These are phyloP conservation scores for Linnemannia elongata DNA, from an alignment of 192 early-diverging fungal genomes.

Conservation along the genomic window DNA sequence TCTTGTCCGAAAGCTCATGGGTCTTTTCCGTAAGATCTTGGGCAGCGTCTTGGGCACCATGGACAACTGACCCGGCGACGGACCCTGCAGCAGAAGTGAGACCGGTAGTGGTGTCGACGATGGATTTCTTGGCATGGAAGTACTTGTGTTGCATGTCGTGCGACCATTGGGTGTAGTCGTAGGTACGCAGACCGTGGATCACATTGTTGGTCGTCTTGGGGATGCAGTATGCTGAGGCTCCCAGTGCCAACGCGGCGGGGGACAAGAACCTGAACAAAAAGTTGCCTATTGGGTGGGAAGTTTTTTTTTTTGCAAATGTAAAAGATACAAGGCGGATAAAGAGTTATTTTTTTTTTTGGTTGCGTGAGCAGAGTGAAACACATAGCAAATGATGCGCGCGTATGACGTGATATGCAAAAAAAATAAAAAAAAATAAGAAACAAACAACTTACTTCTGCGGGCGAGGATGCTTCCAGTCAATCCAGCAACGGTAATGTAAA, in stretches of 20 bases:
- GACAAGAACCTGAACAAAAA: constrained; percentile 44
- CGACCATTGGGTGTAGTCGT: constrained; percentile 28
- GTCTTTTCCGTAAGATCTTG: constrained; percentile 41
- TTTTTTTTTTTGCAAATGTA: not conserved
- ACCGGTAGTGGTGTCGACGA: constrained; percentile 20
- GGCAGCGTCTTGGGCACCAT: constrained; percentile 21
- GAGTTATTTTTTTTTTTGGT: not conserved
- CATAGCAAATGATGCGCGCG: not conserved
- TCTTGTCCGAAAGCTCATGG: constrained; percentile 31
- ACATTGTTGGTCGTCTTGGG: constrained; percentile 53
- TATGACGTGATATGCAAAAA: not conserved
- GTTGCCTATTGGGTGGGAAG: constrained; percentile 24
- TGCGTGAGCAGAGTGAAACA: not conserved
- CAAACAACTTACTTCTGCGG: constrained; percentile 39
- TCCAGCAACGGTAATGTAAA: constrained; percentile 38
- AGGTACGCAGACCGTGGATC: constrained; percentile 27
- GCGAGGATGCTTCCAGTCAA: constrained; percentile 40
- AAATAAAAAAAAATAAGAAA: constrained; percentile 12
- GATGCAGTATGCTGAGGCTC: constrained; percentile 43
- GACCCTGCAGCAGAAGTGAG: constrained; percentile 14
- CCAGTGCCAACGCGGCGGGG: constrained; percentile 25
- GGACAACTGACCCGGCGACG: constrained; percentile 15
- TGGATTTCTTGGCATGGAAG: constrained; percentile 19
- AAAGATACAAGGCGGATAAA: not conserved
- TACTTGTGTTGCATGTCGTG: constrained; percentile 35